These are phyloP conservation scores for Fusarium sarcochroum DNA, from an alignment of 2,329 filamentous ascomycete genomes.

Conservation along the genomic window DNA sequence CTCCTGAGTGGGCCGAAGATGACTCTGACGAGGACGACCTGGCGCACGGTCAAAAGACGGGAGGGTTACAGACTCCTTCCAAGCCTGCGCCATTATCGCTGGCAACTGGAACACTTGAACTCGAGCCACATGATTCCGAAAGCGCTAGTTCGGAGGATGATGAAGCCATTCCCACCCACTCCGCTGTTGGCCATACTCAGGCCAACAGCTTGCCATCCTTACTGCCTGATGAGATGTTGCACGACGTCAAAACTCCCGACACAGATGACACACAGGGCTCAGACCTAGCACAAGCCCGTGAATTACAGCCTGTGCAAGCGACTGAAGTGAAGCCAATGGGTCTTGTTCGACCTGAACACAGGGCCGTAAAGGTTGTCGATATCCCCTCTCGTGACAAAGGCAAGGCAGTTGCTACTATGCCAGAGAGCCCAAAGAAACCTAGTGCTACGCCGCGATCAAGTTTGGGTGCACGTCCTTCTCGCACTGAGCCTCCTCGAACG, in stretches of 20 bases:
- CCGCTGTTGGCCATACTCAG: neutral
- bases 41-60: neutral
- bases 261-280: constrained; percentile 29
- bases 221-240: constrained; percentile 6
- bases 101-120: neutral
- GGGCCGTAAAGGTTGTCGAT: constrained; percentile 33
- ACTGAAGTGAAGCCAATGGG: constrained; percentile 23
- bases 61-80: neutral
- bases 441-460: constrained; percentile 24
- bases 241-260: constrained; percentile 25
- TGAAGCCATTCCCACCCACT: neutral
- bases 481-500: constrained; percentile 42
- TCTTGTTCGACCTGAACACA: constrained; percentile 16
- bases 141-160: constrained; percentile 13
- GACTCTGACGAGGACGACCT: constrained; percentile 1
- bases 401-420: constrained; percentile 23
- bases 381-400: constrained; percentile 39
- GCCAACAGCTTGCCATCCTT: neutral
- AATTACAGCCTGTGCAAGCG: constrained; percentile 21
- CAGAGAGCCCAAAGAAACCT: constrained; percentile 30
- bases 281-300: constrained; percentile 1
- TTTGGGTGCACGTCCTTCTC: constrained; percentile 18
- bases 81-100: constrained; percentile 1
- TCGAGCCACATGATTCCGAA: neutral
- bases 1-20: neutral